Conservation (phyloP, 225 moss, liverwort and hornwort genomes). For the Polytrichum commune region DNA sequence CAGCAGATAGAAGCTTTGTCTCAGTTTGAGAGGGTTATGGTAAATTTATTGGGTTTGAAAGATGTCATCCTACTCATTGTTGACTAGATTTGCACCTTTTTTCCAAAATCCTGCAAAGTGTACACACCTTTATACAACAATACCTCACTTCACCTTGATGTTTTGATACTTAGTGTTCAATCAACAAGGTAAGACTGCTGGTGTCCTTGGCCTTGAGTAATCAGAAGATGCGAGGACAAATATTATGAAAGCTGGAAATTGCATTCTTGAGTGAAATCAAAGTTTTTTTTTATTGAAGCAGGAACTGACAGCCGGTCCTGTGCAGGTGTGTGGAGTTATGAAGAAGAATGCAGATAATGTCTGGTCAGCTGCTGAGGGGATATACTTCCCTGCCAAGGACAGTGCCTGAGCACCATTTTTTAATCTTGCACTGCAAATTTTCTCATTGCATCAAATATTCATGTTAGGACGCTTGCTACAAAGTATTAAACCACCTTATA, state of each 20-base stretch:
- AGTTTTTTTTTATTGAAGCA: not conserved
- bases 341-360: constrained; percentile 82
- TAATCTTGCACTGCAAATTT: not conserved
- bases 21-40: not conserved
- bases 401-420: constrained; percentile 4
- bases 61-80: no score
- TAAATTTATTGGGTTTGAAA: no score
- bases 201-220: not conserved
- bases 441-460: constrained; percentile 4
- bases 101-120: no score
- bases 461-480: not conserved
- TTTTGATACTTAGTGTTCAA: no score
- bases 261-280: no score
- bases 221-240: no score
- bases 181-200: no score
- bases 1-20: no score
- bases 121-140: no score
- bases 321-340: constrained; percentile 79
- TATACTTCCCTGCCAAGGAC: constrained; percentile 72
- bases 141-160: no score
- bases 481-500: not conserved
- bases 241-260: no score
- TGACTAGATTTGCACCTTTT: no score
- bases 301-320: not conserved
- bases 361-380: constrained; percentile 84